These are phyloP conservation scores for Sporothrix luriei DNA, from an alignment of 2,329 filamentous ascomycete genomes.

Conservation along the genomic window DNA sequence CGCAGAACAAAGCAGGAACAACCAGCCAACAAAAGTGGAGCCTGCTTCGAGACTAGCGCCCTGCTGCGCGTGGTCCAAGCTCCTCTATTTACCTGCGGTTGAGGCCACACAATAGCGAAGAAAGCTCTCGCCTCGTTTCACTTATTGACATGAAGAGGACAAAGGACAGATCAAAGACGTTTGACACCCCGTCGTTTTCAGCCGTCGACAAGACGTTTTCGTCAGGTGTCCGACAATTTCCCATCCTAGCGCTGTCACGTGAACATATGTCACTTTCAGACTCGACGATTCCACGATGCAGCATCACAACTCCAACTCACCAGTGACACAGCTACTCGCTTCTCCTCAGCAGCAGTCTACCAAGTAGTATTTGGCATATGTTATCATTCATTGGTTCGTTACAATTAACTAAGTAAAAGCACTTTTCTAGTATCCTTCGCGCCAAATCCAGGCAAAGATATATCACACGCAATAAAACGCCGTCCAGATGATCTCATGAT, in stretches of 20 bases:
- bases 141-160: neutral
- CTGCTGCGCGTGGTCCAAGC: slow-evolving; percentile 2
- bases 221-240: no score
- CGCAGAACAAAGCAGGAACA: neutral
- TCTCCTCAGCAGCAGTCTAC: neutral
- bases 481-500: neutral
- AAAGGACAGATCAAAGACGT: neutral
- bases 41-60: slow-evolving; percentile 24
- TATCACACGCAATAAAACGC: slow-evolving; percentile 11
- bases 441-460: slow-evolving; percentile 6
- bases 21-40: neutral
- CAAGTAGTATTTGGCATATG: neutral
- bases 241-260: neutral
- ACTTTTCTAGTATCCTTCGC: slow-evolving; percentile 24
- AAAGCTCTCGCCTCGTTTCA: slow-evolving; percentile 3
- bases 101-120: slow-evolving; percentile 9
- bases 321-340: neutral
- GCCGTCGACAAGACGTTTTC: neutral
- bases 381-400: slow-evolving; percentile 21
- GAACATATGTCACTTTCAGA: neutral
- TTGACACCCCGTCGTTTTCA: neutral
- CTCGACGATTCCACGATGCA: neutral
- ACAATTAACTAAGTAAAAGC: slow-evolving; percentile 11
- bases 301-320: neutral
- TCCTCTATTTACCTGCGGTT: slow-evolving; percentile 2